Conservation (phyloP, 2,329 filamentous ascomycete genomes). For the Curvularia eragrostidis region DNA sequence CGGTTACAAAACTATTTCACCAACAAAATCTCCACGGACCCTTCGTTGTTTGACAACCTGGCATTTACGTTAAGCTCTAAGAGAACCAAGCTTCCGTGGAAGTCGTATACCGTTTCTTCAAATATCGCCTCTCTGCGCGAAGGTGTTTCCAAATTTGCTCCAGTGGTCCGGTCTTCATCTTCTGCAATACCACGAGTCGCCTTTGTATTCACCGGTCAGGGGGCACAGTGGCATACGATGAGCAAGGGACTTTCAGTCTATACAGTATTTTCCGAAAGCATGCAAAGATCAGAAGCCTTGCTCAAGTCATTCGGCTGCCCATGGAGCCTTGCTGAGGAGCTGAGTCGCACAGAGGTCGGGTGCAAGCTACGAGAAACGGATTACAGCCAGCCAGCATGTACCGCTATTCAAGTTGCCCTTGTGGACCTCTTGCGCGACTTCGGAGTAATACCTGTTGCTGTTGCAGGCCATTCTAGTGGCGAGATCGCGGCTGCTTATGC, state of each 20-base stretch:
- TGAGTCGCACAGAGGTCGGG: constrained; percentile 5
- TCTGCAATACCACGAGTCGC: constrained; percentile 20
- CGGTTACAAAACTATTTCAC: constrained; percentile 11
- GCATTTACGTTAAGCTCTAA: constrained; percentile 12
- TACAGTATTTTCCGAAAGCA: constrained; percentile 3
- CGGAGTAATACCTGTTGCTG: constrained; percentile 16
- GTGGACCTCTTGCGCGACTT: constrained; percentile 24
- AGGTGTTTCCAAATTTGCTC: constrained; percentile 3
- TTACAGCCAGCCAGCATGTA: constrained; percentile 27
- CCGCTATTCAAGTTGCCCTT: constrained; percentile 29
- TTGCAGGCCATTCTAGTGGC: constrained; percentile 31
- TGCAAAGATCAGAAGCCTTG: constrained; percentile 13
- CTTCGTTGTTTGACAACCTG: constrained; percentile 8
- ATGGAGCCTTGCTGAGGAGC: constrained; percentile 10
- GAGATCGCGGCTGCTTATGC: constrained; percentile 34
- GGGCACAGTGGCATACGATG: constrained; percentile 46
- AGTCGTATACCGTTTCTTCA: constrained; percentile 8
- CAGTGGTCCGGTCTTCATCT: constrained; percentile 11
- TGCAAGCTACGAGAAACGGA: constrained; percentile 12
- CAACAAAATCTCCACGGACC: background rate
- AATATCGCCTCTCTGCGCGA: constrained; percentile 4
- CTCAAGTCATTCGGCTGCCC: constrained; percentile 13
- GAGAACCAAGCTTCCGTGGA: constrained; percentile 9
- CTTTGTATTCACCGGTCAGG: constrained; percentile 45
- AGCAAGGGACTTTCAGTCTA: constrained; percentile 17